Evolutionary conservation across 495 filamentous ascomycete species (phyloP).

Genomic region (Hypomontagnella monticulosa): DNA sequence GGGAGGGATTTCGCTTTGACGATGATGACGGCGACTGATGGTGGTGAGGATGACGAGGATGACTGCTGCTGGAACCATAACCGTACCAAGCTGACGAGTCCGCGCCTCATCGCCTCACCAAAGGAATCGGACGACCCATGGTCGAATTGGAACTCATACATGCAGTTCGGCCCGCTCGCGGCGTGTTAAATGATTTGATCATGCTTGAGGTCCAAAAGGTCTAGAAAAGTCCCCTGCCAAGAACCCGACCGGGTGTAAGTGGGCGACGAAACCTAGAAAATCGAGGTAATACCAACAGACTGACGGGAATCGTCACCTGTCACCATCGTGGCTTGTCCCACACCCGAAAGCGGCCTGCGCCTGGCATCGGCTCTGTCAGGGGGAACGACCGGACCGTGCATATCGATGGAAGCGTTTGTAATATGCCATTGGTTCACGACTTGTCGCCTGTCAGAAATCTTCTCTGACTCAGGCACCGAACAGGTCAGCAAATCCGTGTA

Average conservation of each 20-base stretch:
- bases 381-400: constrained; percentile 17
- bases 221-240: constrained; percentile 34
- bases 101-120: constrained; percentile 8
- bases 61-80: constrained; percentile 6
- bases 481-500: constrained; percentile 25
- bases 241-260: constrained; percentile 14
- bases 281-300: constrained; percentile 16
- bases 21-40: constrained; percentile 11
- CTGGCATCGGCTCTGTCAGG: constrained; percentile 30
- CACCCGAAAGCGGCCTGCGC: constrained; percentile 28
- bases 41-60: constrained; percentile 15
- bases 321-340: constrained; percentile 19
- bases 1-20: constrained; percentile 21
- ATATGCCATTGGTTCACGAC: constrained; percentile 22
- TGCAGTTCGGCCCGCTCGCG: constrained; percentile 30
- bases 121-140: constrained; percentile 10
- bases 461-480: constrained; percentile 21
- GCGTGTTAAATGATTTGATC: constrained; percentile 34
- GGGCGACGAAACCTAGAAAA: constrained; percentile 9
- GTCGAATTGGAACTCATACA: constrained; percentile 10
- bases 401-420: constrained; percentile 1
- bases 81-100: constrained; percentile 7
- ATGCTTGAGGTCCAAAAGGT: constrained; percentile 18
- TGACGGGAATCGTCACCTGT: constrained; percentile 20
- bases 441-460: constrained; percentile 10